A percentile compares a stretch with the other conserved stretches of the same genome.
phyloP scores from a whole-genome alignment of 352 stramenopile genomes.

The Phytopythium oedochilum region DNA sequence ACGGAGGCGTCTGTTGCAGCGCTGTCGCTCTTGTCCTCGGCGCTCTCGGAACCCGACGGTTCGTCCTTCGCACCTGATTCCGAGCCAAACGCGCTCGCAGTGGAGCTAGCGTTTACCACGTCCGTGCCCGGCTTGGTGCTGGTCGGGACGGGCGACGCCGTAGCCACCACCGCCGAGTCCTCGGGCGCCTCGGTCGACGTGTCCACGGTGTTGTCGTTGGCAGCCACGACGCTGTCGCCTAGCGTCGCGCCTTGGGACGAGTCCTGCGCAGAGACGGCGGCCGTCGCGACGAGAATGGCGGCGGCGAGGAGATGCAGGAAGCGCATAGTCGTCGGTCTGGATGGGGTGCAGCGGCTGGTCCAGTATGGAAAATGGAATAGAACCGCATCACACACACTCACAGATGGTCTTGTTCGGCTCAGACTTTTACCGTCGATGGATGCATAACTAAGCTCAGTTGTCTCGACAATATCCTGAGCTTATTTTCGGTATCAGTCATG shows the following conservation, averaged over 20 bases:
- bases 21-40: neutral
- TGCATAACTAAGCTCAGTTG: too few relatives aligned
- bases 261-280: neutral
- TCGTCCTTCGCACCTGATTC: neutral
- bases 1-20: neutral
- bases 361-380: neutral
- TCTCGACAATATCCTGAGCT: too few relatives aligned
- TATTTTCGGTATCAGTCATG: too few relatives aligned
- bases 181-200: conserved; percentile 12
- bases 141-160: neutral
- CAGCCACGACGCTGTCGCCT: conserved; percentile 29
- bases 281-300: neutral
- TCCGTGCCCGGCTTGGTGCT: conserved; percentile 1
- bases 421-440: too few relatives aligned
- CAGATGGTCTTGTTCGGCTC: too few relatives aligned
- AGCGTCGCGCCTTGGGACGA: conserved; percentile 19
- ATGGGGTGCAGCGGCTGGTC: too few relatives aligned
- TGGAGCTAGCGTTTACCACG: neutral
- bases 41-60: neutral
- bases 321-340: neutral
- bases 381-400: too few relatives aligned
- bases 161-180: neutral
- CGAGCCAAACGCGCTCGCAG: neutral
- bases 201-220: conserved; percentile 20
- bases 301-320: neutral